Evolutionary conservation across 1,284 basidiomycete species (phyloP), one percentile per base, ranked within the genome.

Genomic region (Flammula alnicola): DNA sequence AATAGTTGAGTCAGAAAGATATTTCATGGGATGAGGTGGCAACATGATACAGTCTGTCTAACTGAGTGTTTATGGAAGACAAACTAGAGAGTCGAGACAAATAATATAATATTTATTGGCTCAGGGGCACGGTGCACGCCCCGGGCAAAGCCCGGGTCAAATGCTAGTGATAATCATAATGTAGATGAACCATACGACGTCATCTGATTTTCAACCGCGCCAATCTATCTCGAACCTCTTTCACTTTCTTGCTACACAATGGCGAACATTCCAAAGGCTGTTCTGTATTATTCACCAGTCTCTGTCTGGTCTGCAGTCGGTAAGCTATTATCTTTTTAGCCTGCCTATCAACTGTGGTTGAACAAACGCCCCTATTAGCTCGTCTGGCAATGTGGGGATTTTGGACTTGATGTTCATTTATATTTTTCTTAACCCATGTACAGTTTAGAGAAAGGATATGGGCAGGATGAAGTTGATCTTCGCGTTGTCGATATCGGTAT

Each of bases 401-500:
- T n/a, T 19, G n/a, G 30, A 32, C 8, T 16, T 30, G 27, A 30
- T 8, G 8, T 30, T 30, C 27, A n/a, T 7, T 30, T n/a, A n/a
- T n/a, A n/a, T n/a, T n/a, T n/a, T n/a, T n/a, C n/a, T n/a, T n/a
- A n/a, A n/a, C n/a, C n/a, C n/a, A n/a, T n/a, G 46, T 39, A 22
- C 63, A 87, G 86, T 47, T 77, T 79, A 56, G 85, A 89, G 68
- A 88, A 91, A 58, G 85, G 88, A 7, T 89, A 91, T 60, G 82
- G 80, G 9, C 58, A 75, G 25, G 84, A 89, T 62, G 86, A 91
- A 59, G 56, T 88, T 16, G 83, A 85, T 63, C 64, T 79, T 47
- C 83, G 77, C 62, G 59, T 77, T 35, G 84, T 91, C 20, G 80
- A 88, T 64, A 67, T 86, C 19, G 62, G 85, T 88, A 59, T 23